phyloP scores from a whole-genome alignment of 345 rosid genomes.

The Lepidium sativum region DNA sequence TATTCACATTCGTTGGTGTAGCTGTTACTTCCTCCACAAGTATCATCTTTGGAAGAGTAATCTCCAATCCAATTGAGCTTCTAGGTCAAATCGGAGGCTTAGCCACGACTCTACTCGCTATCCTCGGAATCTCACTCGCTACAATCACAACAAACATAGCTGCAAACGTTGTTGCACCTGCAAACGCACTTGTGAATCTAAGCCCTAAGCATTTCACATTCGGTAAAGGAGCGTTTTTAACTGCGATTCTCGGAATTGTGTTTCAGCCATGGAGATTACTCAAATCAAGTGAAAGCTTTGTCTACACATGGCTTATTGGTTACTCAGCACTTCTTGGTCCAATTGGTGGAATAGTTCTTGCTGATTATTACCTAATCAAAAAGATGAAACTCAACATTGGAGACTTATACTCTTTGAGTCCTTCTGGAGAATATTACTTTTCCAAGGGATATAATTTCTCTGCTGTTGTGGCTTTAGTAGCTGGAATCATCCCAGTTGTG shows the following conservation, averaged over 20 bases:
- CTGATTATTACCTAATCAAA: slow-evolving; percentile 67
- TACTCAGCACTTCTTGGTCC: slow-evolving; percentile 91
- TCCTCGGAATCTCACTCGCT: slow-evolving; percentile 73
- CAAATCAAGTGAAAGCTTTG: slow-evolving; percentile 86
- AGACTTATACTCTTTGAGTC: slow-evolving; percentile 56
- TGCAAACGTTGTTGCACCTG: slow-evolving; percentile 90
- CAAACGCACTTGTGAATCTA: slow-evolving; percentile 83
- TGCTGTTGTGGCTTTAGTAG: slow-evolving; percentile 47
- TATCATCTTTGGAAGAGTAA: slow-evolving; percentile 67
- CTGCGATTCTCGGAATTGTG: slow-evolving; percentile 73
- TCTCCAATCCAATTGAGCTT: slow-evolving; percentile 75
- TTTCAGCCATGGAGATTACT: slow-evolving; percentile 91
- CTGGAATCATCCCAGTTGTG: slow-evolving; percentile 72
- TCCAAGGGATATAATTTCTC: slow-evolving; percentile 56
- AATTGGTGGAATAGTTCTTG: slow-evolving; percentile 66
- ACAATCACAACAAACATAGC: slow-evolving; percentile 91
- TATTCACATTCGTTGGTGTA: slow-evolving; percentile 76
- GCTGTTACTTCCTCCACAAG: slow-evolving; percentile 74
- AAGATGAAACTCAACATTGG: slow-evolving; percentile 33
- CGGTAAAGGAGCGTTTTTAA: slow-evolving; percentile 68
- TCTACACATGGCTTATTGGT: slow-evolving; percentile 86
- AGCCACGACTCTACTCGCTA: slow-evolving; percentile 49
- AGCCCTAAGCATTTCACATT: slow-evolving; percentile 77
- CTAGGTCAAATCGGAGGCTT: slow-evolving; percentile 68
- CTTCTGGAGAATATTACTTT: slow-evolving; percentile 55